Evolutionary conservation across 257 asterid genomes (phyloP).

Genomic region (Solanum ossicruentum): DNA sequence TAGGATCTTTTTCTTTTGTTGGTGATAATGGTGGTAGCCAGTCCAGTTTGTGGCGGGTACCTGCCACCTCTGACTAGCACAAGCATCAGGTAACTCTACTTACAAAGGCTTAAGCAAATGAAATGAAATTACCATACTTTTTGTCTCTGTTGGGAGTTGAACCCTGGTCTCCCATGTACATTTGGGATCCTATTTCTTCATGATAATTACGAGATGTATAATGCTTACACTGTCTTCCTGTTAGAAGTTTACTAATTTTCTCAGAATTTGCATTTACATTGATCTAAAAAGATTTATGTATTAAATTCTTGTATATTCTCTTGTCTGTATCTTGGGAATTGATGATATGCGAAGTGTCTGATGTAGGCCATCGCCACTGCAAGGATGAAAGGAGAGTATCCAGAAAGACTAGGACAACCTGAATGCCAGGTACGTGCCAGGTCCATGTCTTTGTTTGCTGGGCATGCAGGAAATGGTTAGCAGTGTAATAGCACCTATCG

Average conservation of each 20-base stretch:
- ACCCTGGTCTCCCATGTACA: not conserved
- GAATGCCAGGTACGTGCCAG: conserved; percentile 68
- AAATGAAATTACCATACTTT: not conserved
- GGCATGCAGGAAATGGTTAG: not conserved
- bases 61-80: not conserved
- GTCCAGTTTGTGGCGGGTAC: not conserved
- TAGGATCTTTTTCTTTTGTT: not conserved
- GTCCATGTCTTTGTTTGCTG: not conserved
- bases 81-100: not conserved
- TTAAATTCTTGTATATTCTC: not conserved
- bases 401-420: conserved; percentile 87
- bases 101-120: not conserved
- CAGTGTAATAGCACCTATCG: not conserved
- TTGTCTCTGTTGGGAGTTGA: not conserved
- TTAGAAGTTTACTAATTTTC: not conserved
- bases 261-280: not conserved
- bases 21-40: not conserved
- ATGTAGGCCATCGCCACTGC: conserved; percentile 79
- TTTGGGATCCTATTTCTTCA: not conserved
- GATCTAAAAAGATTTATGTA: not conserved
- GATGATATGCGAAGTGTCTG: conserved; percentile 2
- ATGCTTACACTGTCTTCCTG: not conserved
- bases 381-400: conserved; percentile 87
- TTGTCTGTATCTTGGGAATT: not conserved
- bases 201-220: not conserved